A percentile compares a stretch with the other conserved stretches of the same genome.
Evolutionary conservation across 2,329 filamentous ascomycete genomes (phyloP).

Genomic region (Talaromyces sp.): DNA sequence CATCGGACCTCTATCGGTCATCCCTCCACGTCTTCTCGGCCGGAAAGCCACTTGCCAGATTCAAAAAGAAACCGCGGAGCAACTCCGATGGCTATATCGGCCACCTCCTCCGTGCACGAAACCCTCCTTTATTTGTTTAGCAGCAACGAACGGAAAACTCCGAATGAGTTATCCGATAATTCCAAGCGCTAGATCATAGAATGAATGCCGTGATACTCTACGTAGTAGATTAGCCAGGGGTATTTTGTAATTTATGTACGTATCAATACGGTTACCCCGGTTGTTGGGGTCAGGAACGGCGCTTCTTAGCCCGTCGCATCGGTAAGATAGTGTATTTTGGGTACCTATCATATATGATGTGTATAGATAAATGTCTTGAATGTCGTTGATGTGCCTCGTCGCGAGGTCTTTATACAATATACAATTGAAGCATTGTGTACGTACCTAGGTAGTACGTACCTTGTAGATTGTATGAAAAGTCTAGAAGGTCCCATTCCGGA

Average conservation of each 20-base stretch:
- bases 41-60: not conserved
- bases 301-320: not conserved
- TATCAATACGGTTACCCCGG: not conserved
- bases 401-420: not conserved
- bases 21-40: not conserved
- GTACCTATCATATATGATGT: not conserved
- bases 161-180: conserved; percentile 8
- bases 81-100: not conserved
- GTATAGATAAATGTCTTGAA: not conserved
- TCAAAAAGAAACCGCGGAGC: not conserved
- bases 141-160: not conserved
- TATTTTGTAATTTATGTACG: not conserved
- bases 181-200: not conserved
- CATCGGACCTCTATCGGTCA: too few species aligned
- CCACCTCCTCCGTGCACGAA: not conserved
- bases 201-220: not conserved
- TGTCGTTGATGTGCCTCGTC: not conserved
- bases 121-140: not conserved
- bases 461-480: not conserved
- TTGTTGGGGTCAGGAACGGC: not conserved
- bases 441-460: too few species aligned
- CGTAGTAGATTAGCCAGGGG: not conserved
- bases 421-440: not conserved
- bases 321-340: not conserved
- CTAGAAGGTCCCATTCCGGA: not conserved